Base-by-base conservation (phyloP, 2,329 filamentous ascomycete genomes). In the Aspergillus bombycis region DNA sequence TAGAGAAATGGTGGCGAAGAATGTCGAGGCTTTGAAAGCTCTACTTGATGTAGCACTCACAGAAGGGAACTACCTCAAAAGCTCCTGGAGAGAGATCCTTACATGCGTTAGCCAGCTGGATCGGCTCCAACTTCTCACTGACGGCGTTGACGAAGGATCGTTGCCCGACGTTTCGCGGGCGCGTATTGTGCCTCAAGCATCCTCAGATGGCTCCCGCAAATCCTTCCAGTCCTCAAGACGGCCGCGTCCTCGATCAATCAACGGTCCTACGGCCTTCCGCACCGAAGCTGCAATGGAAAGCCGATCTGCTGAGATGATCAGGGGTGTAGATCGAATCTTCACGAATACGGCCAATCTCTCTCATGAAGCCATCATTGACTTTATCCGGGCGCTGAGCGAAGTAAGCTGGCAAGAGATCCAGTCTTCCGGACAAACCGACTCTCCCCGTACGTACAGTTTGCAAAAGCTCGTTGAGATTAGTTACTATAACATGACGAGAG, bases 341-440 rank as follows among this genome's bases (percentile, higher is more conserved):
- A 96, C 93, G 55, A 97, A 96, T 74, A 98, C 95, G 0, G 94
- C 94, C 10, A 94, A 96, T 70, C 85, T 99, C 2, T 94, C 91
- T 5, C 94, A 94, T 63, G 93, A 97, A 69, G 94, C 94, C 3
- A 99, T 99, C 72, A 91, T 98, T 1, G 90, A 96, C 76, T 99
- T 99, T 76, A 94, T 97, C 57, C 89, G 89, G 61, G 94, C 95
- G 0, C 81, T 99, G 63, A 96, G 92, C 9, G 93, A 97, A 75
- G 94, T 99, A 68, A 98, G 94, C 78, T 98, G 95, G 95, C 94
- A 98, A 74, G 95, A 99, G 78, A 99, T 99, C 73, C 94, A 96
- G 75, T 96, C 95, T 4, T 98, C 95, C 0, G 95, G 95, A 0
- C 92, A 94, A 62, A 97, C 94, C 74, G 95, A 99, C 65, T 96